phyloP scores from a whole-genome alignment of 371 early-diverging fungal genomes.

The Lichtheimia corymbifera region DNA sequence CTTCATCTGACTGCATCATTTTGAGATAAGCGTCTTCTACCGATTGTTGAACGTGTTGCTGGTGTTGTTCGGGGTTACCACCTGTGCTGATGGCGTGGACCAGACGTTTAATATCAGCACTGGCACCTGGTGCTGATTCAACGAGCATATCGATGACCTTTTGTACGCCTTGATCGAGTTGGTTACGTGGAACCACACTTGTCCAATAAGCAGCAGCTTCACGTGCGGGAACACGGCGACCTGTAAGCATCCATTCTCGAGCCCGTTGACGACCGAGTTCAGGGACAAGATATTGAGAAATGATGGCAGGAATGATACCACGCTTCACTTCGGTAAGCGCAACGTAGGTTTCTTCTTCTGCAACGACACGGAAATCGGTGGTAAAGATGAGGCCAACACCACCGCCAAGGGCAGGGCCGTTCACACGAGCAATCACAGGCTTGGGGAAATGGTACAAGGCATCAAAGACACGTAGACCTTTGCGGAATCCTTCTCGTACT shows the following conservation, averaged over 20 bases:
- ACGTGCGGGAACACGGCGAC: constrained; percentile 48
- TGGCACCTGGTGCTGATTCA: constrained; percentile 61
- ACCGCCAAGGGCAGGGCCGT: constrained; percentile 76
- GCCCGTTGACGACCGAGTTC: constrained; percentile 60
- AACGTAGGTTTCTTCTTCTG: constrained; percentile 50
- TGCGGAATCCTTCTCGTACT: constrained; percentile 31
- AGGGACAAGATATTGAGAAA: constrained; percentile 70
- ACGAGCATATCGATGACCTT: constrained; percentile 46
- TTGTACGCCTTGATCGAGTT: constrained; percentile 45
- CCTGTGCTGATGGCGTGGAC: constrained; percentile 46
- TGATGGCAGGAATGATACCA: constrained; percentile 73
- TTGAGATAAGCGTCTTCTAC: constrained; percentile 50
- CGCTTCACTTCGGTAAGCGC: constrained; percentile 69
- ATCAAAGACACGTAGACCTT: constrained; percentile 38
- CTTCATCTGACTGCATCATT: constrained; percentile 72
- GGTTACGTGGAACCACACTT: constrained; percentile 28
- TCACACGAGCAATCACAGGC: constrained; percentile 66
- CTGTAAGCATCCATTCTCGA: constrained; percentile 68
- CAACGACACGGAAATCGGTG: constrained; percentile 64
- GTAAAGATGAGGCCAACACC: constrained; percentile 72
- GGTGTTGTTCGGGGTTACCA: constrained; percentile 27
- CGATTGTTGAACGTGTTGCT: constrained; percentile 28
- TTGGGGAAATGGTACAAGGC: constrained; percentile 54
- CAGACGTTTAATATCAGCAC: constrained; percentile 53
- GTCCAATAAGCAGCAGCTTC: constrained; percentile 45